A percentile compares a stretch with the other conserved stretches of the same genome.
Evolutionary conservation across 129 eudicot genomes (phyloP).

Genomic region (Apium graveolens): DNA sequence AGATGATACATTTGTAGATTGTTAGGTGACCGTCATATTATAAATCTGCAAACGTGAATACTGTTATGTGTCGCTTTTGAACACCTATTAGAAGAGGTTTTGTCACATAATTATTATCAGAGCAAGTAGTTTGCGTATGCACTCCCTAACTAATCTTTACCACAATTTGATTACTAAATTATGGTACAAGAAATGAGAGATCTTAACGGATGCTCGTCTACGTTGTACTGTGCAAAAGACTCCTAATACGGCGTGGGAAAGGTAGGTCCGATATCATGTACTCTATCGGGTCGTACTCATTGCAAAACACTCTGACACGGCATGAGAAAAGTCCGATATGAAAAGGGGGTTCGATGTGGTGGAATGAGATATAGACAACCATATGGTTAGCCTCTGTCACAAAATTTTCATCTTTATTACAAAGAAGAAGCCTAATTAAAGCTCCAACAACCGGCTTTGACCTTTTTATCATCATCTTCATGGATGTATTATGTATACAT

Average conservation of each 20-base stretch:
- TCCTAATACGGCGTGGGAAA: too few species aligned
- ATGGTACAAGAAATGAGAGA: neutral
- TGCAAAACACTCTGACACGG: neutral
- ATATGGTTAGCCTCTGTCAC: neutral
- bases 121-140: neutral
- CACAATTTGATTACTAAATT: neutral
- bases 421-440: neutral
- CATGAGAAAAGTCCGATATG: neutral
- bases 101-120: neutral
- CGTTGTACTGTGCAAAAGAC: too few species aligned
- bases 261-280: neutral
- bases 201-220: neutral
- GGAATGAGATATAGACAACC: neutral
- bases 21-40: neutral
- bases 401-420: neutral
- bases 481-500: neutral
- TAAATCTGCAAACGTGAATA: neutral
- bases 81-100: neutral
- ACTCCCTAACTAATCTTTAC: neutral
- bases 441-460: conserved; percentile 3
- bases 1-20: neutral
- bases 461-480: neutral
- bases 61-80: conserved; percentile 1
- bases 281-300: neutral
- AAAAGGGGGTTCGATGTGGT: neutral